These are phyloP conservation scores for Schoenoplectus tabernaemontani DNA, from an alignment of 202 grass and related monocot genomes.

Conservation along the genomic window DNA sequence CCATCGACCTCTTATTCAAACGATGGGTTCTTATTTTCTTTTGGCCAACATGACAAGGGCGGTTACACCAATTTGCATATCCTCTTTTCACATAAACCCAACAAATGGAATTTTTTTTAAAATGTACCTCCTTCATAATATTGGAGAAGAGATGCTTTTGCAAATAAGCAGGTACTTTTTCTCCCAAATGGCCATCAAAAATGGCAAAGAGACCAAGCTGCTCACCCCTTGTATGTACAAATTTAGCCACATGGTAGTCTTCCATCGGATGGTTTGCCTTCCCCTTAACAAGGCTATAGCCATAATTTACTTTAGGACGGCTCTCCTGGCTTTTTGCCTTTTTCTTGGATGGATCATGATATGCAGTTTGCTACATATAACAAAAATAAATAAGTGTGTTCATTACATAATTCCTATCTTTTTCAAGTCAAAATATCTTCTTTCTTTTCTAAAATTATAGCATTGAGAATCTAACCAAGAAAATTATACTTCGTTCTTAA, in stretches of 20 bases:
- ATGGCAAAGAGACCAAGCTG: slow-evolving; percentile 37
- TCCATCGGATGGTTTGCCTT: slow-evolving; percentile 41
- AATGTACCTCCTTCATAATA: slow-evolving; percentile 34
- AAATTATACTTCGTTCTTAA: not conserved
- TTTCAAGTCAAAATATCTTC: not conserved
- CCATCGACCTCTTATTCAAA: not conserved
- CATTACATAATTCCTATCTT: not conserved
- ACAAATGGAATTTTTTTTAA: not conserved
- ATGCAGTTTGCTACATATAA: slow-evolving; percentile 17
- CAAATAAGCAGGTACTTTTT: slow-evolving; percentile 31
- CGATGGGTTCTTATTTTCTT: not conserved
- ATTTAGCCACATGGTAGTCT: slow-evolving; percentile 37
- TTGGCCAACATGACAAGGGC: not conserved
- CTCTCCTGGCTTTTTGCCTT: slow-evolving; percentile 20
- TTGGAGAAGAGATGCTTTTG: slow-evolving; percentile 36
- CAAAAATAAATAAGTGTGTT: not conserved
- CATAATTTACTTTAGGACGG: slow-evolving; percentile 24
- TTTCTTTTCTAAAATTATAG: not conserved
- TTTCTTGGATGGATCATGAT: not conserved
- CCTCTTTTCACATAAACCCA: not conserved
- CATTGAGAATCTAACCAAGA: not conserved
- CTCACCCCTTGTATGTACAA: slow-evolving; percentile 28
- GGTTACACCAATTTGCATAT: not conserved
- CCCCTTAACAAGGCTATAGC: slow-evolving; percentile 35
- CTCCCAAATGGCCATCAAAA: slow-evolving; percentile 38